These are phyloP conservation scores for Zanthoxylum bungeanum DNA, from an alignment of 345 rosid species.

Conservation along the genomic window DNA sequence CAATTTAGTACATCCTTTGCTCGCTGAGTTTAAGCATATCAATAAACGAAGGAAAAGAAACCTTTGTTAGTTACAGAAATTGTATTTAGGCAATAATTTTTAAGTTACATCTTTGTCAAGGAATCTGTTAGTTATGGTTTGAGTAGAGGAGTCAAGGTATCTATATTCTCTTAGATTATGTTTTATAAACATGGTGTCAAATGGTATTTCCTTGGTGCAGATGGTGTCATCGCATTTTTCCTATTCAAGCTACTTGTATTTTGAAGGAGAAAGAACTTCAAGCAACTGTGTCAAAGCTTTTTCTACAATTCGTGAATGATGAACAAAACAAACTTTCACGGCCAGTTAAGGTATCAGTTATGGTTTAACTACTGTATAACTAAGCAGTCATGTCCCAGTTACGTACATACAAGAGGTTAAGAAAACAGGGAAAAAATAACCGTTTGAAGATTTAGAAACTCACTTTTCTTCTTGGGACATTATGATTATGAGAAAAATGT, in stretches of 20 bases:
- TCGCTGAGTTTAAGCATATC: too few species aligned
- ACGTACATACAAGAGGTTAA: too few species aligned
- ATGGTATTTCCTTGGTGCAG: conserved; percentile 40
- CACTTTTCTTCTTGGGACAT: neutral
- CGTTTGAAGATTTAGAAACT: neutral
- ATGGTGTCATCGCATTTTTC: conserved; percentile 95
- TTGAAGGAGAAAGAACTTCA: conserved; percentile 72
- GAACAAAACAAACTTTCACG: conserved; percentile 37
- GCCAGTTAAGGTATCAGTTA: conserved; percentile 60
- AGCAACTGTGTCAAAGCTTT: conserved; percentile 69
- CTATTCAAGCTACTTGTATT: conserved; percentile 83
- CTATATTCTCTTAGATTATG: conserved; percentile 5
- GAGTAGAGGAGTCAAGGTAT: conserved; percentile 1
- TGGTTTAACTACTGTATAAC: neutral
- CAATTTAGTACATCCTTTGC: neutral
- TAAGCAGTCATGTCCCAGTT: too few species aligned
- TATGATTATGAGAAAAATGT: neutral
- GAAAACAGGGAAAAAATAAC: neutral
- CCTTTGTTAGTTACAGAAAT: neutral
- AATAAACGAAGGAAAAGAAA: too few species aligned
- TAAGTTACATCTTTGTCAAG: neutral
- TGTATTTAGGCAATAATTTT: neutral
- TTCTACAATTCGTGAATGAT: conserved; percentile 52
- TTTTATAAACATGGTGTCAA: conserved; percentile 4
- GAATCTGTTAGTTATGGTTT: neutral